Evolutionary conservation across 345 rosid species (phyloP).

Genomic region (Psidium guajava): DNA sequence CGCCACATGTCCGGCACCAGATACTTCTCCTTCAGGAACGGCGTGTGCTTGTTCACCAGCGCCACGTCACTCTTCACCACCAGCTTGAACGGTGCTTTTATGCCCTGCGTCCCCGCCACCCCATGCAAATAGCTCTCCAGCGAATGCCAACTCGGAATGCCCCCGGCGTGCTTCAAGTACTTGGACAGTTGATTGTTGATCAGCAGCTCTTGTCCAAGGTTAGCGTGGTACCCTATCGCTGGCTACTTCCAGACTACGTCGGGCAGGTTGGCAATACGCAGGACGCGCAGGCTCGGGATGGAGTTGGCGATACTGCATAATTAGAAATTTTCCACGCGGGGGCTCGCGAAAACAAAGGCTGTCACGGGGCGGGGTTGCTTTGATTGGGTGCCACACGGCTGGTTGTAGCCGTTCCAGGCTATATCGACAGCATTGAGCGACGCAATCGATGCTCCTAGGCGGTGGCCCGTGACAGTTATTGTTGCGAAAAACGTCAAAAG

Average conservation of each 20-base stretch:
- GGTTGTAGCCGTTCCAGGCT: slow-evolving; percentile 16
- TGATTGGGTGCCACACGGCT: background rate
- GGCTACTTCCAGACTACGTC: slow-evolving; percentile 12
- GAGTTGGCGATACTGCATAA: slow-evolving; percentile 9
- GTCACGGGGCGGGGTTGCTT: slow-evolving; percentile 26
- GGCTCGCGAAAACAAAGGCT: slow-evolving; percentile 42
- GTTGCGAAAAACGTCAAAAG: too few relatives aligned
- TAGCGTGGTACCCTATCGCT: background rate
- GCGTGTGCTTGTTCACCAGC: slow-evolving; percentile 12
- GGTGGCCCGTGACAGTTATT: slow-evolving; percentile 46
- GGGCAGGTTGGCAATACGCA: slow-evolving; percentile 7
- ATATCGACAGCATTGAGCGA: slow-evolving; percentile 49
- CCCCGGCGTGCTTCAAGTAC: slow-evolving; percentile 16
- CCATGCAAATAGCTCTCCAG: slow-evolving; percentile 28
- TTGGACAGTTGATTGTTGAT: slow-evolving; percentile 10
- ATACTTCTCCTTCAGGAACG: slow-evolving; percentile 24
- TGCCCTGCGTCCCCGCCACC: slow-evolving; percentile 21
- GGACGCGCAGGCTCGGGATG: slow-evolving; percentile 10
- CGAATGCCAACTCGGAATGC: slow-evolving; percentile 3
- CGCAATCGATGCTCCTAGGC: slow-evolving; percentile 50
- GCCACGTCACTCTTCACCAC: slow-evolving; percentile 16
- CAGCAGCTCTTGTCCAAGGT: slow-evolving; percentile 10
- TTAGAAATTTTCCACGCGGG: slow-evolving; percentile 31
- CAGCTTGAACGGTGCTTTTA: slow-evolving; percentile 4
- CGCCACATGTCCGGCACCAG: slow-evolving; percentile 43